Evolutionary conservation across 176 grass and related monocot genomes (phyloP).

Genomic region (Phoenix dactylifera): DNA sequence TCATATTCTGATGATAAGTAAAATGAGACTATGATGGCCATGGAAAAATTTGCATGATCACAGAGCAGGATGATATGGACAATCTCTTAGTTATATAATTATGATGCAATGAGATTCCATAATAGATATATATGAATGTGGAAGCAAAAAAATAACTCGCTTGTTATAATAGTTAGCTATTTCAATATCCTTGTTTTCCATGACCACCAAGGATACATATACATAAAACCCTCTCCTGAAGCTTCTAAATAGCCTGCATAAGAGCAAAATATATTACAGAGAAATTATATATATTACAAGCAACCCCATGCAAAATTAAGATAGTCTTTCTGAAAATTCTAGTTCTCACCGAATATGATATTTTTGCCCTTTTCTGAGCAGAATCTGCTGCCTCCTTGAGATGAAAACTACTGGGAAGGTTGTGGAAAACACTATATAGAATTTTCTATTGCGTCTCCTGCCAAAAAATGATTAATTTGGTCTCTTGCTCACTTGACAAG

Average conservation of each 20-base stretch:
- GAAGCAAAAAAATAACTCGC: no score
- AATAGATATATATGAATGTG: no score
- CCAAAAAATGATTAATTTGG: conserved; percentile 68
- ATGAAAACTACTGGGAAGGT: conserved; percentile 60
- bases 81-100: no score
- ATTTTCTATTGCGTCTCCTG: conserved; percentile 64
- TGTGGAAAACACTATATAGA: conserved; percentile 45
- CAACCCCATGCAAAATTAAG: conserved; percentile 10
- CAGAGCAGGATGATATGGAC: no score
- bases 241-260: conserved; percentile 56
- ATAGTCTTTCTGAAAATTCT: conserved; percentile 5
- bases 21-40: no score
- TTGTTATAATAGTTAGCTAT: no score
- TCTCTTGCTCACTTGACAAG: conserved; percentile 72
- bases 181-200: conserved; percentile 26
- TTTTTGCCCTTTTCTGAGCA: conserved; percentile 68
- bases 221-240: conserved; percentile 44
- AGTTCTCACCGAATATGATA: conserved; percentile 51
- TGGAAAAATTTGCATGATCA: no score
- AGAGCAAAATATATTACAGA: conserved; percentile 1
- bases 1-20: no score
- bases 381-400: conserved; percentile 45
- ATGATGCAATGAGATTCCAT: no score
- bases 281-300: conserved; percentile 8
- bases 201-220: conserved; percentile 51